Base-by-base conservation (phyloP, 108 stramenopile species). In the Schizochytrium sp. region DNA sequence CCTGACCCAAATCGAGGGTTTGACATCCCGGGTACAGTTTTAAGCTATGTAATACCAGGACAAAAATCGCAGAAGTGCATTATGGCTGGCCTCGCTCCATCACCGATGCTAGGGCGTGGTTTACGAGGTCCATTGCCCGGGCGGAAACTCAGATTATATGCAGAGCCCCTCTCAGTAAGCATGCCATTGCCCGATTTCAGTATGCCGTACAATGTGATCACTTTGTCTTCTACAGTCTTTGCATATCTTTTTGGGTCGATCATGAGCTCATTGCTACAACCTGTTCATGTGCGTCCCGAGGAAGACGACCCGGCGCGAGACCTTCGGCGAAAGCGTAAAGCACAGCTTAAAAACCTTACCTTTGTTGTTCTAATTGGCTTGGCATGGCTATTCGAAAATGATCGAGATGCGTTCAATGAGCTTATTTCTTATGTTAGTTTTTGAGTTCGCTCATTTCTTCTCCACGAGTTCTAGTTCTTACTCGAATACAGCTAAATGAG, bases 331-430 rank as follows among this genome's bases (percentile, higher is more conserved):
- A 83, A 40, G 76, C 76, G 76, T n/a, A 83, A 83, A 50, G 50
- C 50, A 0, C 1, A 55, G 5, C 8, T 42, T 38, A 83, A 83
- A 28, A 83, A 83, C 53, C 10, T 28, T 0, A 5, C 28, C 3
- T 42, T 83, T 55, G 53, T 83, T 1, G 3, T 50, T 40, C 5
- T 83, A 5, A 13, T 83, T 42, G 76, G 15, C 1, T 13, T 49
- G n/a, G 76, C 76, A n/a, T 83, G 76, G 76, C 28, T 83, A n/a
- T 83, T 38, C 47, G 76, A 83, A 53, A 83, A 83, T 40, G 76
- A 83, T 10, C 76, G 76, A 13, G 76, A 83, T 40, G 10, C 76
- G 50, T 40, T 83, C 53, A 13, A 83, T 12, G 76, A 83, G 64
- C 8, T 69, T 8, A 44, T 69, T 8, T 44, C 10, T 2, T 44